Percentiles rank a stretch among this genome's conserved stretches.
Conservation (phyloP, 257 asterid genomes). For the Salvia splendens region DNA sequence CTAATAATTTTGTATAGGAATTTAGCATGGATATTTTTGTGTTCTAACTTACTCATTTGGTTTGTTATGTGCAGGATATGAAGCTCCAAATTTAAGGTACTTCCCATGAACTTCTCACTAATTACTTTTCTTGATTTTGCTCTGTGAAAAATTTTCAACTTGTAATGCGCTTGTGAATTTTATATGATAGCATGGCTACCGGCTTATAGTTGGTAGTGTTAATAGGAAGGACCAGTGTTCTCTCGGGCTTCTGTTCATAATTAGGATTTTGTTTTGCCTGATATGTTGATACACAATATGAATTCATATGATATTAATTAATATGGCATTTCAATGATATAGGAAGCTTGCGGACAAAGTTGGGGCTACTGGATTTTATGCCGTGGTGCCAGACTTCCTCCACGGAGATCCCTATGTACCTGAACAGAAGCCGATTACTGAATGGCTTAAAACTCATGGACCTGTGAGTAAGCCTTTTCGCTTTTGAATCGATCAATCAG, state of each 20-base stretch:
- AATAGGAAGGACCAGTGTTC: no score
- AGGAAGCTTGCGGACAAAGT: conserved; percentile 72
- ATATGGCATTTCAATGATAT: conserved; percentile 9
- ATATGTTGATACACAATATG: no score
- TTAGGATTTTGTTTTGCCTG: not conserved
- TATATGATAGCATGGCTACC: not conserved
- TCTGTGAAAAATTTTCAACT: not conserved
- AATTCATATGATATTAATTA: conserved; percentile 16
- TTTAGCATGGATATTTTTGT: no score
- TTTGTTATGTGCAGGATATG: conserved; percentile 53
- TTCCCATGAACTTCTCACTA: not conserved
- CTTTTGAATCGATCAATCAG: not conserved
- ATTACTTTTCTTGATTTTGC: not conserved
- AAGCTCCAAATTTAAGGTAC: conserved; percentile 64
- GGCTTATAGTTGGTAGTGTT: no score
- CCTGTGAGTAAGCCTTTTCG: conserved; percentile 43
- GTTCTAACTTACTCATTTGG: not conserved
- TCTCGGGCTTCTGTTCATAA: not conserved
- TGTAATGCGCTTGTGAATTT: no score
- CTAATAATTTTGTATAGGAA: no score
- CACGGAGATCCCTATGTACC: conserved; percentile 49
- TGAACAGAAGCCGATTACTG: conserved; percentile 30
- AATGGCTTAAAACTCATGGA: conserved; percentile 57
- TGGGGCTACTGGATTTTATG: conserved; percentile 59
- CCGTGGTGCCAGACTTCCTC: conserved; percentile 64